Conservation (phyloP, 805 yeast genomes). For the Kodamaea laetipori region DNA sequence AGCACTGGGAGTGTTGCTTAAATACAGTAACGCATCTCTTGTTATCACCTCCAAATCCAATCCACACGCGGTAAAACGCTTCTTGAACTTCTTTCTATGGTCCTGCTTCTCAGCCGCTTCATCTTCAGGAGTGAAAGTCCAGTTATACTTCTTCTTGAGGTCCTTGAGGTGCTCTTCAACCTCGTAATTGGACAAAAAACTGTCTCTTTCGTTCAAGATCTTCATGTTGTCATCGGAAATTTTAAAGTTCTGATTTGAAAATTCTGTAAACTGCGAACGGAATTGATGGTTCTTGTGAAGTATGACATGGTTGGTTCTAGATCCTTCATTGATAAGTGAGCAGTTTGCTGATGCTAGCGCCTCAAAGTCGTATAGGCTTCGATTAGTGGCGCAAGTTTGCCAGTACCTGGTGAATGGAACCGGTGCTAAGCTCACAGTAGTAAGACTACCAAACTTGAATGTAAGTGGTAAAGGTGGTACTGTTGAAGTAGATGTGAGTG, state of each 20-base stretch:
- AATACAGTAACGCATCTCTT: slow-evolving; percentile 47
- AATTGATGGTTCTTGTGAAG: not conserved
- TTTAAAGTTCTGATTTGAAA: not conserved
- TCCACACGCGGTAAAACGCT: slow-evolving; percentile 44
- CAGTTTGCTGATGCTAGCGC: slow-evolving; percentile 28
- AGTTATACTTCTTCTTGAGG: slow-evolving; percentile 48
- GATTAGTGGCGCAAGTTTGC: slow-evolving; percentile 34
- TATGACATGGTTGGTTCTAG: slow-evolving; percentile 35
- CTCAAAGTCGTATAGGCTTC: slow-evolving; percentile 22
- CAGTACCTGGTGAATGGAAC: slow-evolving; percentile 16
- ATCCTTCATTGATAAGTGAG: slow-evolving; percentile 26
- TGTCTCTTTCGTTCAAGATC: slow-evolving; percentile 54
- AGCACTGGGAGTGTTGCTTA: slow-evolving; percentile 32
- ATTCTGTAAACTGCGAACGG: slow-evolving; percentile 1
- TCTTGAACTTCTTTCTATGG: slow-evolving; percentile 29
- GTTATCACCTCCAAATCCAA: slow-evolving; percentile 50
- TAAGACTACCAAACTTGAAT: slow-evolving; percentile 22
- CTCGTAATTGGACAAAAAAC: slow-evolving; percentile 65
- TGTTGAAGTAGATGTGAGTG: not conserved
- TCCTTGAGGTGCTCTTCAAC: slow-evolving; percentile 56
- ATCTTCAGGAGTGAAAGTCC: slow-evolving; percentile 44
- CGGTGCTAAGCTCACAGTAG: slow-evolving; percentile 17
- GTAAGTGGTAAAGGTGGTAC: slow-evolving; percentile 13
- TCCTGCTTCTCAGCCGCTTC: slow-evolving; percentile 25
- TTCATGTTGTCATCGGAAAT: slow-evolving; percentile 22